Evolutionary conservation across 2,329 filamentous ascomycete genomes (phyloP), one percentile per base, ranked within the genome.

Genomic region (Apiospora aurea): DNA sequence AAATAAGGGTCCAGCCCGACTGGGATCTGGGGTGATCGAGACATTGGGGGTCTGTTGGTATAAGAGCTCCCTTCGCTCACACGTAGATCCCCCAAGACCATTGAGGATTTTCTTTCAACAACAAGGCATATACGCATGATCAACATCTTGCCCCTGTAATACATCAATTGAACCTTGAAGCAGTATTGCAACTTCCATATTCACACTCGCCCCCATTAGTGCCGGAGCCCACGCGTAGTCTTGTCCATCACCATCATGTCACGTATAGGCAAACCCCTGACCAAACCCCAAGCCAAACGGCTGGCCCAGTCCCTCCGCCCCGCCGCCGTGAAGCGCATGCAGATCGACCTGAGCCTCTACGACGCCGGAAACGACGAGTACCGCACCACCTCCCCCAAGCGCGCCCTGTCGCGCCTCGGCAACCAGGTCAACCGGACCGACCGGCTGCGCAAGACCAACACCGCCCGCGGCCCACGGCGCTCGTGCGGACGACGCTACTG

Each of bases 301-400:
- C 18, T 41, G 2, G 57, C 34, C 29, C 57, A 41, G 8, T 11
- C 29, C 34, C 57, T 64, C 34, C 11, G 57, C 34, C 57, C 57
- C 57, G 34, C 57, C 57, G 57, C 57, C 57, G 57, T 41, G 4
- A 64, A 64, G 57, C 41, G 4, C 57, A 64, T 64, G 57, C n/a
- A 64, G 18, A 64, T 64, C 29, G 57, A 41, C 34, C 57, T 64
- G 18, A 64, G 57, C 57, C 34, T 64, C 14, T 41, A 14, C 29
- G 57, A n/a, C 21, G 10, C 21, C 18, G 10, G n/a, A 2, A 13
- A 24, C 34, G 57, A 41, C 29, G 57, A 18, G 16, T 21, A 64
- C 18, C n/a, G 11, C 57, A 24, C 29, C 57, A 41, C 34, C 18
- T 14, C 41, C 34, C 57, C 57, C 34, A 64, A 64, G 34, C 57